Conservation (phyloP, 2,329 filamentous ascomycete genomes). For the Grosmannia huntii region DNA sequence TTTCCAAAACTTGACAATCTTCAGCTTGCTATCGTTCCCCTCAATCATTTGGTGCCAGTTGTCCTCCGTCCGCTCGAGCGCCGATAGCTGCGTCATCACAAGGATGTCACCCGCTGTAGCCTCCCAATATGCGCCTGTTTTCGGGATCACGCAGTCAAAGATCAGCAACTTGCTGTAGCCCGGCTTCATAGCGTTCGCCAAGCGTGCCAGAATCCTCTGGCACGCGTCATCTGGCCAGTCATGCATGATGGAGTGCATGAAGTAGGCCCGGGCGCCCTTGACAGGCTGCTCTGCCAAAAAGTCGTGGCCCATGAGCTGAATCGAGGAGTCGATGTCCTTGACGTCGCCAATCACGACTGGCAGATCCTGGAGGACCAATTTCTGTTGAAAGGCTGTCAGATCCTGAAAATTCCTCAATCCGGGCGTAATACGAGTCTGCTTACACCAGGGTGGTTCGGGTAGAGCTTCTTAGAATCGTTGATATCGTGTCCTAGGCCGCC, state of each 20-base stretch:
- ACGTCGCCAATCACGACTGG: slow-evolving; percentile 10
- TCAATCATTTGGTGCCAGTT: slow-evolving; percentile 5
- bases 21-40: slow-evolving; percentile 17
- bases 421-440: background rate
- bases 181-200: slow-evolving; percentile 13
- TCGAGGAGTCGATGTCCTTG: slow-evolving; percentile 2
- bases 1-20: slow-evolving; percentile 21
- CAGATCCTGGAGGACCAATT: slow-evolving; percentile 13
- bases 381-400: background rate
- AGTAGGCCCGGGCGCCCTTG: slow-evolving; percentile 17
- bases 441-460: slow-evolving; percentile 10
- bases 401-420: too few relatives aligned
- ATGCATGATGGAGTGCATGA: slow-evolving; percentile 21
- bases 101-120: slow-evolving; percentile 12
- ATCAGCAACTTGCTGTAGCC: slow-evolving; percentile 19
- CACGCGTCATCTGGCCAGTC: slow-evolving; percentile 18
- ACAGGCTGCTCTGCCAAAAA: slow-evolving; percentile 16
- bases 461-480: slow-evolving; percentile 16
- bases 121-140: slow-evolving; percentile 7
- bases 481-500: slow-evolving; percentile 24
- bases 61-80: slow-evolving; percentile 3
- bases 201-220: slow-evolving; percentile 8
- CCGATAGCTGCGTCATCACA: slow-evolving; percentile 14
- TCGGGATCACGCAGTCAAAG: slow-evolving; percentile 13
- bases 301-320: slow-evolving; percentile 10